Evolutionary conservation across 2,329 filamentous ascomycete species (phyloP), one percentile per base, ranked within the genome.

Genomic region (Lachnum nothofagi): DNA sequence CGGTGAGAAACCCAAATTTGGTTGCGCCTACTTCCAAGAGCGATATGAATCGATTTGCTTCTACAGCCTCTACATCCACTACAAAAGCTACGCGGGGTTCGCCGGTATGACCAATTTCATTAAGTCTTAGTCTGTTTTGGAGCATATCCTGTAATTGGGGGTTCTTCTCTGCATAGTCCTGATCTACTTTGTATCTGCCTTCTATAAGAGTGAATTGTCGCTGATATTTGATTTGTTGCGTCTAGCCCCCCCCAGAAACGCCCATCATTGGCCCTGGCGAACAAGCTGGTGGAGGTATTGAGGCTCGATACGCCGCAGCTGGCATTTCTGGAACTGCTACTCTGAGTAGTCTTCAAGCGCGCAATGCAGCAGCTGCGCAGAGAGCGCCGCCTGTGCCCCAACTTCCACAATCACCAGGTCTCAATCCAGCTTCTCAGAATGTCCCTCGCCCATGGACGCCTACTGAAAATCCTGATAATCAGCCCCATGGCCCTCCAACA

Each of bases 21-120:
- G 49, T 57, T 25, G 61, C 63, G 8, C 60, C 63, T 19, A 54
- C 51, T 16, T 55, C 62, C n/a, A 39, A 10, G 8, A 70, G 61
- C 43, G 71, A 72, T 24, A 76, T 85, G 55, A 83, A 79, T 61
- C 75, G 82, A 38, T 82, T 83, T 57, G 75, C 78, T 9, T 96
- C 91, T 2, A 95, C 88, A 6, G 90, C 91, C 12, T 97, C 93
- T 0, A 95, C 84, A 10, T 95, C 91, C 2, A 98, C 93, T 1
- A 96, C 91, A 2, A 83, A 88, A 56, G 93, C 93, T 17, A 91
- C 87, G 63, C 80, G 93, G 59, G 93, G 93, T 37, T 97, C 91
- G 23, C 93, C 93, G 4, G 25, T 27, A 27, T 27, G 25, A 6
- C 25, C 25, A 27, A 6, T 27, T 27, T 27, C 25, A 6, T 12